phyloP scores from a whole-genome alignment of 805 yeast genomes.

The Pichia sporocuriosa region DNA sequence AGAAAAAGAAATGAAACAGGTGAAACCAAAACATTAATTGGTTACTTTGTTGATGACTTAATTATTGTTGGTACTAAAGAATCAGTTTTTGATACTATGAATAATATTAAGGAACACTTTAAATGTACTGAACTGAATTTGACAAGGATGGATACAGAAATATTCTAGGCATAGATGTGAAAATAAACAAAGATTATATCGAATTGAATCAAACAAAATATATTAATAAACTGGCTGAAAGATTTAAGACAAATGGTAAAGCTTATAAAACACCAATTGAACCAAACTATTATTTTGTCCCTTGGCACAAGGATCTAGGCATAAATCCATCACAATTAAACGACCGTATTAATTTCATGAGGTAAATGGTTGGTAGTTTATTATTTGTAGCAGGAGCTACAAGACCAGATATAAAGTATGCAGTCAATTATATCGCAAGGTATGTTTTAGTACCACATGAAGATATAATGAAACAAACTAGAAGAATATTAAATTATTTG shows the following conservation, averaged over 20 bases:
- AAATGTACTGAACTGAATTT: background rate
- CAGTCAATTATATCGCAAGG: background rate
- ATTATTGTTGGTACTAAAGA: background rate
- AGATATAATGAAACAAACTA: no score
- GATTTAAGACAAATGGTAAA: background rate
- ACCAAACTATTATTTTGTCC: background rate
- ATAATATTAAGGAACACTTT: background rate
- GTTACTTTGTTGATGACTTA: background rate
- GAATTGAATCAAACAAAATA: background rate
- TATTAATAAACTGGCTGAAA: background rate
- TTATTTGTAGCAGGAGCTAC: background rate
- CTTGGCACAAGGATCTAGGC: background rate
- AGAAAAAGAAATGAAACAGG: background rate
- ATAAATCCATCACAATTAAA: background rate
- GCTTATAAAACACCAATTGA: background rate
- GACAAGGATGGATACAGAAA: background rate
- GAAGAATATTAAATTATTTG: background rate
- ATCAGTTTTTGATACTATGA: background rate
- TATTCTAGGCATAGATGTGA: background rate
- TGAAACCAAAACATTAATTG: background rate
- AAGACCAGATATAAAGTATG: background rate
- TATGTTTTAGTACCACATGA: no score
- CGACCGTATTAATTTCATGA: background rate
- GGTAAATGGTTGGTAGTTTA: background rate
- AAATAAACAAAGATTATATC: background rate